phyloP scores from a whole-genome alignment of 495 filamentous ascomycete genomes.

The Aspergillus ellipticus region DNA sequence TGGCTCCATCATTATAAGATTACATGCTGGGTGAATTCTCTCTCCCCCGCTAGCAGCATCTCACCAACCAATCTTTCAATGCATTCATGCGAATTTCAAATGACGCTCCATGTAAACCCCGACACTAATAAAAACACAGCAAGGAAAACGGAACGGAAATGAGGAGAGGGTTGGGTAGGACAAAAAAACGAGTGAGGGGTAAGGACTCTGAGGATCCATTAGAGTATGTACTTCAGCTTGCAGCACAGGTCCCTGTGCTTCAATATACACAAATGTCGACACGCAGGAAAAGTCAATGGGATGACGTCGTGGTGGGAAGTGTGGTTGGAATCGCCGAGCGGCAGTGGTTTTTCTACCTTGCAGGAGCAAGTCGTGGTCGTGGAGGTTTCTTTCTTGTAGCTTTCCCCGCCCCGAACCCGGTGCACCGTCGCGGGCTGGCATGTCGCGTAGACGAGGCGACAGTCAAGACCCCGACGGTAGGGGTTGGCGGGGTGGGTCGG shows the following conservation, averaged over 20 bases:
- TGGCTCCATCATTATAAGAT: constrained; percentile 5
- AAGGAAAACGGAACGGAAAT: constrained; percentile 2
- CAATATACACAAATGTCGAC: constrained; percentile 7
- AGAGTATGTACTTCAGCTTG: constrained; percentile 14
- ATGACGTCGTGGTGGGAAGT: background rate
- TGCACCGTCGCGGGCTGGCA: background rate
- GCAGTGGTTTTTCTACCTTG: background rate
- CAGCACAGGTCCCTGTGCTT: constrained; percentile 6
- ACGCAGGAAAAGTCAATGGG: background rate
- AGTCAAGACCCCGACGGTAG: background rate
- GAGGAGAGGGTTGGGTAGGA: background rate
- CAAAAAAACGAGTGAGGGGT: background rate
- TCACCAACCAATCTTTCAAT: background rate
- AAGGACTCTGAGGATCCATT: constrained; percentile 10
- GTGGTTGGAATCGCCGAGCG: background rate
- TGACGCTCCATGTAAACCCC: constrained; percentile 1
- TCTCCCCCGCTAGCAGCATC: background rate
- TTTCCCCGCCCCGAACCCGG: background rate
- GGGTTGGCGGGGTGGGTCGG: background rate
- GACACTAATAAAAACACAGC: constrained; percentile 3
- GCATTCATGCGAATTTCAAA: constrained; percentile 6
- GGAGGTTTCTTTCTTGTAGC: background rate
- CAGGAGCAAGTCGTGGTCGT: background rate
- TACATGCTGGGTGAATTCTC: background rate
- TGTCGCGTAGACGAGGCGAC: background rate